phyloP scores from a whole-genome alignment of 805 yeast genomes.

The Zygosaccharomyces siamensis region DNA sequence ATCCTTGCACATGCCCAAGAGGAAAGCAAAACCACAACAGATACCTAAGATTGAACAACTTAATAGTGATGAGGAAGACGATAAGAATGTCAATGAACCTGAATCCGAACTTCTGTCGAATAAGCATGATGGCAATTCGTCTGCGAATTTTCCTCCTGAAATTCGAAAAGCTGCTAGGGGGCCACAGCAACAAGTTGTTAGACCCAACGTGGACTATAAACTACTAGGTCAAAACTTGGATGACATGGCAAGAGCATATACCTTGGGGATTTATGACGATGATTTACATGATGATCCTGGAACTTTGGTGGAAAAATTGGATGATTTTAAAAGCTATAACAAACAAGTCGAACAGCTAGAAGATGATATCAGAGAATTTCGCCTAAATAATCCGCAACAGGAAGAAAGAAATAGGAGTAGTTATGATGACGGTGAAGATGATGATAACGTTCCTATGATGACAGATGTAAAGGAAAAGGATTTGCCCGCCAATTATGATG shows the following conservation, averaged over 20 bases:
- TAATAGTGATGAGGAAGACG: conserved; percentile 1
- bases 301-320: conserved; percentile 47
- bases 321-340: conserved; percentile 52
- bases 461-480: conserved; percentile 34
- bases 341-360: conserved; percentile 38
- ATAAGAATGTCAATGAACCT: background rate
- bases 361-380: conserved; percentile 27
- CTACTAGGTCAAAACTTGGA: conserved; percentile 45
- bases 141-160: conserved; percentile 1
- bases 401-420: background rate
- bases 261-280: conserved; percentile 56
- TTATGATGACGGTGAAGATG: conserved; percentile 1
- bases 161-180: background rate
- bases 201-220: conserved; percentile 38
- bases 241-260: conserved; percentile 57
- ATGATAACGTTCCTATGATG: conserved; percentile 28
- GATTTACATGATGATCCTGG: conserved; percentile 51
- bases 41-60: conserved; percentile 1
- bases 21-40: conserved; percentile 1
- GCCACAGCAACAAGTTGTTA: background rate
- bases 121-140: background rate
- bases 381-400: conserved; percentile 16
- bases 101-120: background rate
- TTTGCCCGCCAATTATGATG: conserved; percentile 24
- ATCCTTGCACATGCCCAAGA: conserved; percentile 8